phyloP scores from a whole-genome alignment of 768 basidiomycete genomes.

The Tricholoma flavovirens region DNA sequence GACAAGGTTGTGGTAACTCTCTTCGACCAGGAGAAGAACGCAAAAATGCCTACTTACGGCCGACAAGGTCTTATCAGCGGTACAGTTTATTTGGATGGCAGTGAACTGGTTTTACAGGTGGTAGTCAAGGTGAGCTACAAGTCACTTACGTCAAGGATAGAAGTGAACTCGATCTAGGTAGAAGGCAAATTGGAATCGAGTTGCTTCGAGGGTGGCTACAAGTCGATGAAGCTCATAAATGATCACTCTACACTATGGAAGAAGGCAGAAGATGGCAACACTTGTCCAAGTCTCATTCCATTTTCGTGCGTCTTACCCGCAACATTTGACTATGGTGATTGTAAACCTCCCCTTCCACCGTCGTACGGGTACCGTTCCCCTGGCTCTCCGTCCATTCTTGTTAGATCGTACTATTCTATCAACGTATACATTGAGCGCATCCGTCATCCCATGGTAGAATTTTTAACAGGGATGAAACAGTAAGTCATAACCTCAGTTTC shows the following conservation, averaged over 20 bases:
- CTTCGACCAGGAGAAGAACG: constrained; percentile 39
- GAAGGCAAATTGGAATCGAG: constrained; percentile 36
- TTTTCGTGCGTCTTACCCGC: constrained; percentile 43
- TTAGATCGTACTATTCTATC: constrained; percentile 40
- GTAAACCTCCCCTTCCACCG: constrained; percentile 40
- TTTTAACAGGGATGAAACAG: constrained; percentile 39
- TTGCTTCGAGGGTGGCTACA: constrained; percentile 29
- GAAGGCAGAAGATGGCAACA: constrained; percentile 4
- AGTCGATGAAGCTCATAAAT: constrained; percentile 27
- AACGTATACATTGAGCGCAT: constrained; percentile 35
- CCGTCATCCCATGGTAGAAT: constrained; percentile 32
- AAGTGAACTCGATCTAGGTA: constrained; percentile 24
- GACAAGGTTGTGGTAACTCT: constrained; percentile 38
- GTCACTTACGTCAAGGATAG: not conserved
- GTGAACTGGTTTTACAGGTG: constrained; percentile 35
- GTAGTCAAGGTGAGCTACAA: constrained; percentile 35
- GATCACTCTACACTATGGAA: constrained; percentile 32
- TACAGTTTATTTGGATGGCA: constrained; percentile 35
- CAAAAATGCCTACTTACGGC: constrained; percentile 37
- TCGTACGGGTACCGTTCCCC: constrained; percentile 30
- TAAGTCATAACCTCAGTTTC: not conserved
- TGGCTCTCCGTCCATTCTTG: constrained; percentile 29
- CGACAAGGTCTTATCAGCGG: constrained; percentile 37
- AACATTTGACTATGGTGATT: constrained; percentile 33
- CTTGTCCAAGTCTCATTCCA: constrained; percentile 27